Evolutionary conservation across 2,329 filamentous ascomycete genomes (phyloP).

Genomic region (Cordyceps farinosa): DNA sequence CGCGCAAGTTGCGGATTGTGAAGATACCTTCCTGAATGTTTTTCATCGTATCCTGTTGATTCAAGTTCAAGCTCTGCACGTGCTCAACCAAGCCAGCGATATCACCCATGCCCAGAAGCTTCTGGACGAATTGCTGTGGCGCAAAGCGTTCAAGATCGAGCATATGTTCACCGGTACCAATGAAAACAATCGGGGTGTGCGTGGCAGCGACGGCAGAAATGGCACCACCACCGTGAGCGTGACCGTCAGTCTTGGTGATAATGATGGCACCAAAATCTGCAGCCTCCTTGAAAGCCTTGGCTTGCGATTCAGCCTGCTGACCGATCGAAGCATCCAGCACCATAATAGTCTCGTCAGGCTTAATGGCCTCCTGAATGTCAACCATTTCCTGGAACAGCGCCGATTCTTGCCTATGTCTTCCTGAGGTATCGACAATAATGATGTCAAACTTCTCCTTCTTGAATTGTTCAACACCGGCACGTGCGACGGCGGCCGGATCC

Average conservation of each 20-base stretch:
- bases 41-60: constrained; percentile 99
- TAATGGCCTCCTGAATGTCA: constrained; percentile 85
- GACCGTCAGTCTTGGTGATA: constrained; percentile 97
- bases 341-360: constrained; percentile 95
- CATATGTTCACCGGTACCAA: constrained; percentile 97
- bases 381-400: constrained; percentile 97
- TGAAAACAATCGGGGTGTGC: constrained; percentile 94
- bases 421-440: constrained; percentile 97
- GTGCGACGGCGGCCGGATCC: constrained; percentile 86
- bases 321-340: constrained; percentile 95
- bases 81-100: constrained; percentile 94
- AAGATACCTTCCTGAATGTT: constrained; percentile 97
- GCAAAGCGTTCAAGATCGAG: constrained; percentile 90
- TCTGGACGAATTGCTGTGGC: constrained; percentile 88
- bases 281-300: constrained; percentile 93
- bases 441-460: constrained; percentile 98
- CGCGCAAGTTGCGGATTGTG: constrained; percentile 87
- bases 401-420: constrained; percentile 89
- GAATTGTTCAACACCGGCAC: constrained; percentile 97
- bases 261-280: constrained; percentile 98
- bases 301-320: constrained; percentile 91
- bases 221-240: constrained; percentile 91
- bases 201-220: constrained; percentile 97
- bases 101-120: constrained; percentile 94
- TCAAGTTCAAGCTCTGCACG: constrained; percentile 89